Conservation (phyloP, 2,329 filamentous ascomycete genomes). For the Fusarium coicis region DNA sequence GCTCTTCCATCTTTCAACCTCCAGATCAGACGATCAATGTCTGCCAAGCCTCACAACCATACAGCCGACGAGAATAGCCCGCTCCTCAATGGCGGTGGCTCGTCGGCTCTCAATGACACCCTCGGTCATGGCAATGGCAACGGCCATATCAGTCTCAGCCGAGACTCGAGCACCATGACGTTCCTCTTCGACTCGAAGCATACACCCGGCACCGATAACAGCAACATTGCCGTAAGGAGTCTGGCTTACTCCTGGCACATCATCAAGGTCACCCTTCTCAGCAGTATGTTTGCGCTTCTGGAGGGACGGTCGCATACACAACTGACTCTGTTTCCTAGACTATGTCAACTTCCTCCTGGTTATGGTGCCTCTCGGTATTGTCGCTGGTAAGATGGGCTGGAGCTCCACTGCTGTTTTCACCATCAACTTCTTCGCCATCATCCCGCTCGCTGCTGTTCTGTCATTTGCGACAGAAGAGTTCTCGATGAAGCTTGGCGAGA, state of each 20-base stretch:
- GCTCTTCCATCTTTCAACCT: conserved; percentile 41
- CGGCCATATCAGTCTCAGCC: conserved; percentile 38
- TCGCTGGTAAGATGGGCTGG: conserved; percentile 72
- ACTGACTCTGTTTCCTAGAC: conserved; percentile 50
- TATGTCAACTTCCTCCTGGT: conserved; percentile 78
- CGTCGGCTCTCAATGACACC: conserved; percentile 35
- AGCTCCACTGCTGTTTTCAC: conserved; percentile 75
- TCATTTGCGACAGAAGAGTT: conserved; percentile 85
- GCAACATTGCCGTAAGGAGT: conserved; percentile 57
- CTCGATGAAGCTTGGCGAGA: conserved; percentile 76
- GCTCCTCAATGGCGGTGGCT: conserved; percentile 53
- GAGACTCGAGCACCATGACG: conserved; percentile 36
- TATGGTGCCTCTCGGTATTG: conserved; percentile 78
- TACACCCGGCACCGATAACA: conserved; percentile 64
- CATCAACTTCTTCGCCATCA: conserved; percentile 84
- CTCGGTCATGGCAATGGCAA: conserved; percentile 32
- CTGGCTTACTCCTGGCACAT: conserved; percentile 65
- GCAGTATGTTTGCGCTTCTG: conserved; percentile 59
- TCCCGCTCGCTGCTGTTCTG: conserved; percentile 77
- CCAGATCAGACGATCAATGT: conserved; percentile 49
- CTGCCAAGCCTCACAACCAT: conserved; percentile 41
- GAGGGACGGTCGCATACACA: neutral
- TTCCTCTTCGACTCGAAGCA: conserved; percentile 62
- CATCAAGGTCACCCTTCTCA: conserved; percentile 66
- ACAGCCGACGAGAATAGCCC: conserved; percentile 54